Base-by-base conservation (phyloP, 208 protist genomes). In the Acanthamoeba castellanii region DNA sequence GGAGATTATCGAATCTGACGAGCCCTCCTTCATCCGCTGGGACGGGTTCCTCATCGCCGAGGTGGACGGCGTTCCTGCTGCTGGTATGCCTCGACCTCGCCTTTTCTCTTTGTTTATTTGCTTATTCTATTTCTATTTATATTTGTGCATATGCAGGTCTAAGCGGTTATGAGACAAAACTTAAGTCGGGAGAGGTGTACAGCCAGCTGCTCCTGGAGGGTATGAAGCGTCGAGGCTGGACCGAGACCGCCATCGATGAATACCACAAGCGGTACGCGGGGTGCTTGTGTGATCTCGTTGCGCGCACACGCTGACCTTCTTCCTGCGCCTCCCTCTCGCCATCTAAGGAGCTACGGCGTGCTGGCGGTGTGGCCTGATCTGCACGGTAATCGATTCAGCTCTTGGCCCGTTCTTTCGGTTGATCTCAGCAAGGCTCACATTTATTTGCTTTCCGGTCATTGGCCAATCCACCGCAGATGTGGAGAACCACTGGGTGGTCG, bases 11-110 rank as follows among this genome's bases (percentile, higher is more conserved):
- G 78, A 61, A 22, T 87, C 78, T 4, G 78, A 57, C 61, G 78
- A 87, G 78, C 42, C 50, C 18, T 64, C 78, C 16, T 87, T 87
- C 50, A 37, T 87, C 7, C 78, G 78, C 14, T 87, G 78, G 78
- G 78, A 87, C 30, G 78, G 78, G 2, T 87, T 87, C 50, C 47
- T 87, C 9, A 87, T 87, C 32, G 78, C 78, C 13, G 78, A 87
- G 78, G 78, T 87, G 3, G 52, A 87, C 25, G 78, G 78, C 42
- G 78, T 87, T 5, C 78, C 78, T 13, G 78, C 78, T 42, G 78
- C 78, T 8, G 78, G 78, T 87, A 61, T 34, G 30, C 32, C 64
- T 5, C n/a, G 2, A 13, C n/a, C 64, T 72, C 64, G 20, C 22
- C 20, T 8, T 55, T 13, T 7, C 64, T 22, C 27, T 70, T 32